Conservation (phyloP, 2,329 filamentous ascomycete genomes). For the Fusarium scirpi region DNA sequence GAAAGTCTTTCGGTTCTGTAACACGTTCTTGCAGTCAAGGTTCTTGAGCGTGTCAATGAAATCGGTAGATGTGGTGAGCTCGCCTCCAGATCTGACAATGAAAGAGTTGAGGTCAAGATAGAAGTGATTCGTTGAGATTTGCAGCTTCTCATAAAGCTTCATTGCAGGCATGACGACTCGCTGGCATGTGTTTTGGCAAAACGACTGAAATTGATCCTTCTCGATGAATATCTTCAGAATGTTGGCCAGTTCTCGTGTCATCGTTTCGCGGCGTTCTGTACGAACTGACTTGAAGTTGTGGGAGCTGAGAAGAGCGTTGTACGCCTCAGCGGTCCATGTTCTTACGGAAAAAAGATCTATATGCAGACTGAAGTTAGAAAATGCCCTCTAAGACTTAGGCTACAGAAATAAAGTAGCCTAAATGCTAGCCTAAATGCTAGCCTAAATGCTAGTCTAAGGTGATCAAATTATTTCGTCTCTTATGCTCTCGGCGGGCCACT, state of each 20-base stretch:
- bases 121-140: slow-evolving; percentile 55
- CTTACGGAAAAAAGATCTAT: slow-evolving; percentile 54
- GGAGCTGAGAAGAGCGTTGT: slow-evolving; percentile 52
- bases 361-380: background rate
- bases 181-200: slow-evolving; percentile 44
- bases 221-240: slow-evolving; percentile 48
- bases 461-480: too few species aligned
- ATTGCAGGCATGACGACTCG: slow-evolving; percentile 53
- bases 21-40: slow-evolving; percentile 53
- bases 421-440: too few species aligned
- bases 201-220: slow-evolving; percentile 41
- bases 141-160: slow-evolving; percentile 54
- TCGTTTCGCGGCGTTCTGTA: slow-evolving; percentile 37
- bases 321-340: slow-evolving; percentile 55
- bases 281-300: slow-evolving; percentile 48
- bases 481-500: too few species aligned
- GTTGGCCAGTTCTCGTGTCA: slow-evolving; percentile 48
- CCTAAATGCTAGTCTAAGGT: too few species aligned
- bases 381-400: too few species aligned
- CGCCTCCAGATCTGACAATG: slow-evolving; percentile 42
- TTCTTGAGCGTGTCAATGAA: slow-evolving; percentile 50
- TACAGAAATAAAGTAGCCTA: too few species aligned
- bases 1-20: slow-evolving; percentile 54
- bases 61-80: slow-evolving; percentile 46
- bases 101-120: slow-evolving; percentile 52